A percentile compares a stretch with the other conserved stretches of the same genome.
Conservation (phyloP, 2,329 filamentous ascomycete species). For the Fusarium concolor region DNA sequence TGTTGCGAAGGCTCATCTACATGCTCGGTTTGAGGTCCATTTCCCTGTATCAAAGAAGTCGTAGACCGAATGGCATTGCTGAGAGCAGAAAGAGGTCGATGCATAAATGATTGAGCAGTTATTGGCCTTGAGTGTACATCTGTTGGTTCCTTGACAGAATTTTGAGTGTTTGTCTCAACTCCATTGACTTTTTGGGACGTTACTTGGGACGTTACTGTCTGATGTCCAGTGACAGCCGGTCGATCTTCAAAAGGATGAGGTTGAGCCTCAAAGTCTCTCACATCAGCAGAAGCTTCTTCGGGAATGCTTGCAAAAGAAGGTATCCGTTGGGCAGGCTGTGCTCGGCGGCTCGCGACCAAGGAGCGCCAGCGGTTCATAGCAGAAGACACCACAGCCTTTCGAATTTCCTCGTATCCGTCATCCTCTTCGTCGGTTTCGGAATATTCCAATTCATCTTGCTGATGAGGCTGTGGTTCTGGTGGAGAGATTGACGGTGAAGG, state of each 20-base stretch:
- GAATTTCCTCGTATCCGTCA: conserved; percentile 29
- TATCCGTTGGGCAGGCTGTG: conserved; percentile 19
- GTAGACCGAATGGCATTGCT: conserved; percentile 20
- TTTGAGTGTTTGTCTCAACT: conserved; percentile 7
- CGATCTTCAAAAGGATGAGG: conserved; percentile 12
- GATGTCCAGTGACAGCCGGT: conserved; percentile 10
- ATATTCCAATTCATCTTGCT: conserved; percentile 14
- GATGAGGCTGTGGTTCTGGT: conserved; percentile 1
- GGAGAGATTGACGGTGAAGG: conserved; percentile 3
- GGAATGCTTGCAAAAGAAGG: conserved; percentile 26
- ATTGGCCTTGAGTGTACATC: background rate
- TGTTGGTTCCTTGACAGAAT: conserved; percentile 15
- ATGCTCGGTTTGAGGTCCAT: background rate
- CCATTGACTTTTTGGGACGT: conserved; percentile 17
- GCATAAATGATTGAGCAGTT: conserved; percentile 23
- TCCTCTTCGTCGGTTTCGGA: conserved; percentile 29
- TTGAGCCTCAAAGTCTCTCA: conserved; percentile 25
- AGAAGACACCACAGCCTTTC: conserved; percentile 37
- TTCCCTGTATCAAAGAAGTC: conserved; percentile 13
- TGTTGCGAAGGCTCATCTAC: conserved; percentile 2
- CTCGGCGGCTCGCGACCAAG: conserved; percentile 31
- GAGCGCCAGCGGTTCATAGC: conserved; percentile 44
- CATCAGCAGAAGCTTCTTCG: conserved; percentile 28
- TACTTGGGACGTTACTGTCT: background rate
- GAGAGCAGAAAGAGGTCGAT: conserved; percentile 20